Evolutionary conservation across 177 flowering plant species (phyloP).

Genomic region (Telopea speciosissima): DNA sequence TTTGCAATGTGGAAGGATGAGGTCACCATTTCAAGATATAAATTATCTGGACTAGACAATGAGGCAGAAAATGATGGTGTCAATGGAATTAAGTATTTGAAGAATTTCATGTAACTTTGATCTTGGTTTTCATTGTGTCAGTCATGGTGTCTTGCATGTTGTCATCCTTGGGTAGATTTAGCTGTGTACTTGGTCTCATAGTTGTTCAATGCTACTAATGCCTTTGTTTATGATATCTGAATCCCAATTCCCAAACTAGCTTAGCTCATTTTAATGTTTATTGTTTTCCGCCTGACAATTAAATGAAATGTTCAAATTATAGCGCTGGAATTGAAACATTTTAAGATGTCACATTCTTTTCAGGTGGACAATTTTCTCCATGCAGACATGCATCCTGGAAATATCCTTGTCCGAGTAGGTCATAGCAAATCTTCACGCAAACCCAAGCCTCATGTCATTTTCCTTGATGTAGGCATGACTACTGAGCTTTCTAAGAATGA

Average conservation of each 20-base stretch:
- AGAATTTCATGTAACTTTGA: too few species aligned
- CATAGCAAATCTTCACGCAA: constrained; percentile 47
- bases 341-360: constrained; percentile 6
- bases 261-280: not conserved
- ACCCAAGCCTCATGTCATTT: constrained; percentile 77
- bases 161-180: too few species aligned
- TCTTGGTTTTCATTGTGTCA: too few species aligned
- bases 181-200: too few species aligned
- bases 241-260: not conserved
- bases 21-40: too few species aligned
- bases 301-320: not conserved
- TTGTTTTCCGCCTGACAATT: not conserved
- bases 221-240: not conserved
- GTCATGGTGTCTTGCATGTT: too few species aligned
- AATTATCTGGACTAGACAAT: too few species aligned
- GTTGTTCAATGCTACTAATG: too few species aligned
- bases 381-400: constrained; percentile 99
- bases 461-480: constrained; percentile 98
- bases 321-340: not conserved
- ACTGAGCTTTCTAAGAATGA: constrained; percentile 83
- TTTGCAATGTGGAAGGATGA: too few species aligned
- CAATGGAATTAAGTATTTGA: too few species aligned
- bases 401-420: constrained; percentile 74
- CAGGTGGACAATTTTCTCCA: constrained; percentile 97
- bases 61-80: too few species aligned